Base-by-base conservation (phyloP, 306 rosid genomes). In the Sicyos baderoa region DNA sequence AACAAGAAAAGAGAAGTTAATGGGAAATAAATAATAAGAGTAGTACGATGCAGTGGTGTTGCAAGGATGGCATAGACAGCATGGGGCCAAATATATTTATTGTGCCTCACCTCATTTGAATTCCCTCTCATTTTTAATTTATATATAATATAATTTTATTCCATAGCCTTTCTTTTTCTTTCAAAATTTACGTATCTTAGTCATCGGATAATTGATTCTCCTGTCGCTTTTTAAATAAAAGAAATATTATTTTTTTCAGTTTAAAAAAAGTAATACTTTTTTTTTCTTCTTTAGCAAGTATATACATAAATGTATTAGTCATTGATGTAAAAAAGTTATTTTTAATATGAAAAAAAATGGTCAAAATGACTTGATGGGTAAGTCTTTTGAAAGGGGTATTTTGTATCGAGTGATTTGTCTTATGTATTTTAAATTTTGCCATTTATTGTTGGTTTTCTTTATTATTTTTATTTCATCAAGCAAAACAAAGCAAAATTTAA, bases 81-180 rank as follows among this genome's bases (percentile, higher is more conserved):
- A 64, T 64, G 70, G 70, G 70, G 54, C 53, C 70, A 40, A 18
- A 44, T 14, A 3, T n/a, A 35, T 61, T 29, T 61, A 61, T n/a
- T 61, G 68, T 61, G 68, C 16, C 4, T 37, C 27, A 61, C 29
- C n/a, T 10, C n/a, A 37, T 63, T 63, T 63, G 29, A 62, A n/a
- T n/a, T n/a, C n/a, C n/a, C n/a, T n/a, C n/a, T n/a, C n/a, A n/a
- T n/a, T n/a, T n/a, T n/a, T n/a, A n/a, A n/a, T n/a, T n/a, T n/a
- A n/a, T n/a, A n/a, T 23, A 12, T 13, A 57, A 25, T 59, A 29
- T 14, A 27, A 25, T 58, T 58, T 29, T 29, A 29, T 29, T 29
- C 35, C 35, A 29, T 29, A 29, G 35, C 35, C 4, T 29, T 3
- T 29, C 35, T 29, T 29, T 29, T 29, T 29, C 13, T 17, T 17